Evolutionary conservation across 2,329 filamentous ascomycete genomes (phyloP), one percentile per base, ranked within the genome.

Genomic region (Xylariaceae sp.): DNA sequence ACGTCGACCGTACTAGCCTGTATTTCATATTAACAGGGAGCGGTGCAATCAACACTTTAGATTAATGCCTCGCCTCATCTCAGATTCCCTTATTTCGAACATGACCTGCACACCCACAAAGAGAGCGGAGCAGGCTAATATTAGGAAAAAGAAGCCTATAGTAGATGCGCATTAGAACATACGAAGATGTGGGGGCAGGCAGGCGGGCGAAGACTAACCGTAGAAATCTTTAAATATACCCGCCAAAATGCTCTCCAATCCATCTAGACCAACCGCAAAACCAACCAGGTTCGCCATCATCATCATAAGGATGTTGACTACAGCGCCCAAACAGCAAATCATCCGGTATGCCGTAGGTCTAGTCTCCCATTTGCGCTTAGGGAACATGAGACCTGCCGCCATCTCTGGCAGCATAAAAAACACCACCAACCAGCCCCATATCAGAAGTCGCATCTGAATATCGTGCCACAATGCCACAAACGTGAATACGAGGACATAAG

Each of bases 401-500:
- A 93, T 84, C 77, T 99, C 95, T 0, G 95, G 95, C 6, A 97
- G 72, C 73, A 99, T 91, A 75, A 99, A 99, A 20, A 98, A 77
- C 0, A 96, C 93, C 61, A 99, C 86, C 40, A 99, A 81, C 95
- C 95, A 99, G 23, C 95, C 93, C 95, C 95, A 99, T 73, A 96
- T 89, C 29, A 99, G 81, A 40, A 99, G 80, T 9, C 89, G 85
- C 26, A 98, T 83, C 75, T 96, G 89, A 68, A 99, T 96, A 67
- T 99, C 95, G 75, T 99, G 95, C 95, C 95, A 99, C 23, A 99
- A 79, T 0, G 95, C 96, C 20, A 99, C 95, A 68, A 99, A 99
- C 0, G 92, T 97, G 71, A 99, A 99, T 29, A 96, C 90, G 3
- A 88, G 76, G 2, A 96, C 78, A 71, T 91, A 95, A 54, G 93